Evolutionary conservation across 805 yeast species (phyloP).

Genomic region (Cyberlindnera petersonii): DNA sequence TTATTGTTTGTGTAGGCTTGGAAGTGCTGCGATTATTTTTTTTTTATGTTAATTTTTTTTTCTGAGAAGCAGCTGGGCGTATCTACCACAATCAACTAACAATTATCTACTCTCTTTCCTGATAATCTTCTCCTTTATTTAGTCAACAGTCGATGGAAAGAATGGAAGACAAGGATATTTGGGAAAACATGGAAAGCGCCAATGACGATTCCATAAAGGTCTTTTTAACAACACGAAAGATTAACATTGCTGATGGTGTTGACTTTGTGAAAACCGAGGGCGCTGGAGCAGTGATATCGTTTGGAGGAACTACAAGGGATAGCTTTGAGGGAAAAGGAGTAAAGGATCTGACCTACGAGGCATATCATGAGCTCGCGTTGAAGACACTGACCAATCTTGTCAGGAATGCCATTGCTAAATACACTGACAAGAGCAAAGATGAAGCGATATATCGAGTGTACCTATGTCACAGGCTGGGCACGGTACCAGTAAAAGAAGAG

Average conservation of each 20-base stretch:
- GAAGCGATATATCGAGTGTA: constrained; percentile 34
- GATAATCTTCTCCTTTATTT: too few species aligned
- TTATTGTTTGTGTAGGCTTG: too few species aligned
- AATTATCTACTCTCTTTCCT: too few species aligned
- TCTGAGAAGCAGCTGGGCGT: too few species aligned
- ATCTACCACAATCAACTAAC: too few species aligned
- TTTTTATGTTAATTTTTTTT: too few species aligned
- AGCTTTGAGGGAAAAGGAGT: constrained; percentile 40
- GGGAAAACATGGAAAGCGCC: constrained; percentile 6
- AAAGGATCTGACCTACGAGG: constrained; percentile 40
- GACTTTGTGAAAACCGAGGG: constrained; percentile 39
- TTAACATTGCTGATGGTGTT: constrained; percentile 22
- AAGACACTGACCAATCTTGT: constrained; percentile 36
- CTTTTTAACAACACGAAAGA: constrained; percentile 24
- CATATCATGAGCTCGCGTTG: constrained; percentile 40
- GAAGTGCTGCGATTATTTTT: too few species aligned
- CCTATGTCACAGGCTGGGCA: constrained; percentile 43
- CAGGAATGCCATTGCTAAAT: constrained; percentile 28
- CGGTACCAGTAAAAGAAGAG: constrained; percentile 45
- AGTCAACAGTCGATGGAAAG: too few species aligned
- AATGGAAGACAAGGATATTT: not conserved
- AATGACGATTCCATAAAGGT: constrained; percentile 16
- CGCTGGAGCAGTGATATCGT: constrained; percentile 47
- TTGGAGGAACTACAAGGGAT: constrained; percentile 50
- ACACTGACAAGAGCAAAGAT: constrained; percentile 20